Evolutionary conservation across 208 protist species (phyloP), one percentile per base, ranked within the genome.

Genomic region (Leishmania mexicana): DNA sequence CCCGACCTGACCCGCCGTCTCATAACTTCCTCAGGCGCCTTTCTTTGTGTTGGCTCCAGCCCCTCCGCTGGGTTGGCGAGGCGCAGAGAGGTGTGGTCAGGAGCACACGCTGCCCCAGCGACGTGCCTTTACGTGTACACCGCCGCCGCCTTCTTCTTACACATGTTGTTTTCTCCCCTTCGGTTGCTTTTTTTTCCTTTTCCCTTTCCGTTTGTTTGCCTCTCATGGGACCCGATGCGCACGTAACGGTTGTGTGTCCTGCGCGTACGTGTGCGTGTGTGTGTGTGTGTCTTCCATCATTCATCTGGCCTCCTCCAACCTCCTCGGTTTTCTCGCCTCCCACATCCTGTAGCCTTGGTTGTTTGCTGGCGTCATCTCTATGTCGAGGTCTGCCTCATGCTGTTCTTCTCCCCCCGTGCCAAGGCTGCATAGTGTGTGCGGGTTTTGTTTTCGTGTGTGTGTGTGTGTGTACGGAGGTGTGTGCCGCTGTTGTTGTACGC

Each of bases 51-150:
- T 40, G 28, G 15, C 40, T 65, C 13, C 62, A 62, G n/a, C 19
- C 35, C 31, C 42, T 31, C 19, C 3, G 40, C 47, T 75, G 40
- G 17, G 28, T 6, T 5, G 24, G 38, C 19, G 24, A 45, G 62
- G 21, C 47, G 31, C 62, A 31, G 31, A 67, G 62, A 24, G 0
- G 13, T 35, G n/a, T 38, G 24, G 3, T 13, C 8, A 38, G n/a
- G 62, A 79, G 75, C 35, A 42, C 54, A 64, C 57, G 24, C 57
- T 13, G n/a, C 62, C 62, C 62, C 62, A 67, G 7, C 62, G 62
- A 67, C 62, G 10, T 40, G 62, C 10, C 62, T 6, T 38, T 67
- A 19, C 11, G 11, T 31, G n/a, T 21, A 5, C 62, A 38, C 62
- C 62, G 40, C n/a, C 31, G 31, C n/a, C 57, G 51, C 47, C 10